These are phyloP conservation scores for Jaltomata sinuosa DNA, from an alignment of 257 asterid species.

Conservation along the genomic window DNA sequence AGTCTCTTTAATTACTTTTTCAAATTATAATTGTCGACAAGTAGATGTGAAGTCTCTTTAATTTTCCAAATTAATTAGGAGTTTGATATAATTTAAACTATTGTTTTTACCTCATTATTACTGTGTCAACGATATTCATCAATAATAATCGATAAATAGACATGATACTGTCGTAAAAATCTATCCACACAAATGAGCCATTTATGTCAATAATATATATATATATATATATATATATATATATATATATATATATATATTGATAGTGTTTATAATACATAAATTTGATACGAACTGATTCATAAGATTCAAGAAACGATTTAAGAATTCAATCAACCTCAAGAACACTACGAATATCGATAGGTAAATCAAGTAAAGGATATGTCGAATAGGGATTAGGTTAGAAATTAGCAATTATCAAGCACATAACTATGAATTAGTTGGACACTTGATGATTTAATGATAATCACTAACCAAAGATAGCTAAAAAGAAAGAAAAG, in stretches of 20 bases:
- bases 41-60: background rate
- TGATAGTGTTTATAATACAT: too few relatives aligned
- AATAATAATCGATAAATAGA: background rate
- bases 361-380: background rate
- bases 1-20: background rate
- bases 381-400: background rate
- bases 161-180: too few relatives aligned
- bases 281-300: background rate
- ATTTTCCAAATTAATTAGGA: background rate
- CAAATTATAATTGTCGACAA: background rate
- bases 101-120: background rate
- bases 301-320: too few relatives aligned
- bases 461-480: too few relatives aligned
- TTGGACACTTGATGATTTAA: too few relatives aligned
- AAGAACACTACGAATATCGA: background rate
- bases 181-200: too few relatives aligned
- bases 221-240: too few relatives aligned
- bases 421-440: background rate
- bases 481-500: too few relatives aligned
- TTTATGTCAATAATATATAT: too few relatives aligned
- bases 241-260: too few relatives aligned
- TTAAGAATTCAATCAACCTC: too few relatives aligned
- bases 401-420: too few relatives aligned
- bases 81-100: background rate
- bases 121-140: background rate